These are phyloP conservation scores for Monosporascus sp. DNA, from an alignment of 2,329 filamentous ascomycete species.

Conservation along the genomic window DNA sequence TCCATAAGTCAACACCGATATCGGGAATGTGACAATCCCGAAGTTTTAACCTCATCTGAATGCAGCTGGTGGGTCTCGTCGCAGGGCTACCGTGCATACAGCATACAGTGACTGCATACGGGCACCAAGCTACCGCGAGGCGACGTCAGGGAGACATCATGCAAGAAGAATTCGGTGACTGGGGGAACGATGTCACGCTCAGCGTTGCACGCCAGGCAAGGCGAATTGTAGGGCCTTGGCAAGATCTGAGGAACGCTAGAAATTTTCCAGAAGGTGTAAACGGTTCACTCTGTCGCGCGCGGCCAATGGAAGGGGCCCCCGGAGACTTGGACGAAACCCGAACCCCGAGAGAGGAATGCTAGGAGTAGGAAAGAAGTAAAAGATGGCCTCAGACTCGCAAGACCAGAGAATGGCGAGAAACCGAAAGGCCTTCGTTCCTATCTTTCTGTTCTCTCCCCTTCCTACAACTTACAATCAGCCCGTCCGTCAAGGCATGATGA, in stretches of 20 bases:
- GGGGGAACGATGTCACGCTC: not conserved
- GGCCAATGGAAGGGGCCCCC: slow-evolving; percentile 8
- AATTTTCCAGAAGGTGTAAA: slow-evolving; percentile 20
- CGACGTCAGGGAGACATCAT: not conserved
- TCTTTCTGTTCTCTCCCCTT: no score
- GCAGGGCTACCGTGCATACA: not conserved
- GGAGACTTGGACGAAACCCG: not conserved
- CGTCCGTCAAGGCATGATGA: no score
- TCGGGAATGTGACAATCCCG: not conserved
- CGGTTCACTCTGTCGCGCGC: slow-evolving; percentile 13
- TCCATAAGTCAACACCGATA: not conserved
- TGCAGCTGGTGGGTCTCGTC: not conserved
- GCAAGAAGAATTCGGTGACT: not conserved
- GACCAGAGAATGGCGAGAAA: no score
- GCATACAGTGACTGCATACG: not conserved
- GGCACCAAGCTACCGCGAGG: not conserved
- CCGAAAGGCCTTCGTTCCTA: no score
- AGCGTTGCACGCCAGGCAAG: not conserved
- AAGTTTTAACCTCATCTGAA: not conserved
- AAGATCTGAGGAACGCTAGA: slow-evolving; percentile 13
- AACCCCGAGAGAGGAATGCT: not conserved
- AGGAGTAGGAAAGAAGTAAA: not conserved
- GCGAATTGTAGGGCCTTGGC: not conserved
- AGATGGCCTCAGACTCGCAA: no score
- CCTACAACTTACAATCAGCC: no score